These are phyloP conservation scores for Capronia coronata DNA, from an alignment of 2,329 filamentous ascomycete genomes.

Conservation along the genomic window DNA sequence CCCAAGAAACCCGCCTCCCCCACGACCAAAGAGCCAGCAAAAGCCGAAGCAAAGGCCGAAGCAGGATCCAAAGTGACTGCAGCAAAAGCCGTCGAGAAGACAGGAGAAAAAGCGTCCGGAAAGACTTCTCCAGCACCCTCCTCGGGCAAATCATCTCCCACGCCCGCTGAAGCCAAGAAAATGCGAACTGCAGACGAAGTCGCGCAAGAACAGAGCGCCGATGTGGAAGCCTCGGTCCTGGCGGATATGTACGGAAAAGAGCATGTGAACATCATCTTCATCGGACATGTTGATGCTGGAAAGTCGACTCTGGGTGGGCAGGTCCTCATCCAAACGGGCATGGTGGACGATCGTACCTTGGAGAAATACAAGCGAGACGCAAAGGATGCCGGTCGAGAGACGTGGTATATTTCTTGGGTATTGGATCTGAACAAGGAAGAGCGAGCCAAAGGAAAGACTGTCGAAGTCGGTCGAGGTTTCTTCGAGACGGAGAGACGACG, in stretches of 20 bases:
- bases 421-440: constrained; percentile 97
- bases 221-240: constrained; percentile 75
- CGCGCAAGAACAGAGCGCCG: constrained; percentile 70
- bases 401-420: constrained; percentile 98
- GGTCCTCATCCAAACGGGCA: constrained; percentile 87
- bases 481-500: constrained; percentile 95
- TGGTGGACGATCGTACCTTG: constrained; percentile 98
- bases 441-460: constrained; percentile 91
- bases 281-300: constrained; percentile 96
- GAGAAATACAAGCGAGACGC: constrained; percentile 97
- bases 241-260: constrained; percentile 91
- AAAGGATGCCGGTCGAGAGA: constrained; percentile 92
- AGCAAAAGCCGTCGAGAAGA: constrained; percentile 85
- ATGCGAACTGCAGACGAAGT: constrained; percentile 73
- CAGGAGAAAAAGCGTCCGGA: constrained; percentile 64
- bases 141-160: constrained; percentile 77
- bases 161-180: constrained; percentile 54
- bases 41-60: constrained; percentile 49
- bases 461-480: constrained; percentile 91
- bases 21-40: constrained; percentile 50
- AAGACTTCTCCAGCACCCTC: constrained; percentile 74
- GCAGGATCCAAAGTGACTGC: constrained; percentile 76
- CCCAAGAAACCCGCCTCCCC: constrained; percentile 42
- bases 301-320: constrained; percentile 94
- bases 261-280: constrained; percentile 91